phyloP scores from a whole-genome alignment of 2,329 filamentous ascomycete species.

The Neurospora crassa region DNA sequence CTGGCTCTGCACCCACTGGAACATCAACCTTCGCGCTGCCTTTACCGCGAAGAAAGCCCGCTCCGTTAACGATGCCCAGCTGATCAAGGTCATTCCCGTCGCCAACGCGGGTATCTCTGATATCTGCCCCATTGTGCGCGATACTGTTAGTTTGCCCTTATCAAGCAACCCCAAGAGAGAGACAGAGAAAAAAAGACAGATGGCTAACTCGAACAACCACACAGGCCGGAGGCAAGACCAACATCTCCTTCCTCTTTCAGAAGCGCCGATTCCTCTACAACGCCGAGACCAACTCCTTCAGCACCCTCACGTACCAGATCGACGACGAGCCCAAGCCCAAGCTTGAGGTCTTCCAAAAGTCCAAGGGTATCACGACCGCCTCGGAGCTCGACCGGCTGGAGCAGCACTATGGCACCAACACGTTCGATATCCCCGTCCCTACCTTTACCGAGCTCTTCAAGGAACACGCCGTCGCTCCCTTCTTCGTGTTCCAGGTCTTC shows the following conservation, averaged over 20 bases:
- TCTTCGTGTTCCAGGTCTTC: slow-evolving; percentile 99
- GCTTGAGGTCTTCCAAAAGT: slow-evolving; percentile 70
- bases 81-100: slow-evolving; percentile 88
- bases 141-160: slow-evolving; percentile 42
- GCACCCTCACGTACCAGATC: slow-evolving; percentile 72
- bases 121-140: slow-evolving; percentile 72
- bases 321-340: slow-evolving; percentile 76
- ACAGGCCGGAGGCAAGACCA: slow-evolving; percentile 62
- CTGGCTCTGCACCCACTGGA: slow-evolving; percentile 98
- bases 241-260: slow-evolving; percentile 88
- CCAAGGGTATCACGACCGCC: slow-evolving; percentile 62
- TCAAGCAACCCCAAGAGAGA: slow-evolving; percentile 1
- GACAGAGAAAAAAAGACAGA: neutral
- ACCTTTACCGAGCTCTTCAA: slow-evolving; percentile 94
- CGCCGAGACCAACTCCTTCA: slow-evolving; percentile 61
- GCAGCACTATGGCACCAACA: slow-evolving; percentile 91
- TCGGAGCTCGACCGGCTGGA: slow-evolving; percentile 72
- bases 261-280: slow-evolving; percentile 93
- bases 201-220: slow-evolving; percentile 3
- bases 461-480: slow-evolving; percentile 95
- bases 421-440: slow-evolving; percentile 95
- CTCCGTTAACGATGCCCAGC: slow-evolving; percentile 60
- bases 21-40: slow-evolving; percentile 70
- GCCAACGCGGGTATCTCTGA: slow-evolving; percentile 84
- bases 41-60: slow-evolving; percentile 71